Base-by-base conservation (phyloP, 2,329 filamentous ascomycete genomes). In the Pezicula radicicola region DNA sequence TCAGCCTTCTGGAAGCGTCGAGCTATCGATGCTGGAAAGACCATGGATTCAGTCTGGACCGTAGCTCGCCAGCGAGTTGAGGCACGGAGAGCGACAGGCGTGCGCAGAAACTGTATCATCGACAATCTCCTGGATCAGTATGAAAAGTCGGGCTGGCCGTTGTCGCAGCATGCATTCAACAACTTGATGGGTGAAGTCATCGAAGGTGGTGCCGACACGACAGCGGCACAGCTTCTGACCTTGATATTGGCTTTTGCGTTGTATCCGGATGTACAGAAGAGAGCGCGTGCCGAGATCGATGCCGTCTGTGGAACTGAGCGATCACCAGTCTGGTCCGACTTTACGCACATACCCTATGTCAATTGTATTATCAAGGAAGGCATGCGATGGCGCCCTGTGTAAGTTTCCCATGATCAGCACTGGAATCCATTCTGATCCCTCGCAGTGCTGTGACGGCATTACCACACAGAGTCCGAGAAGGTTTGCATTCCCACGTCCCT, bases 201-300 rank as follows among this genome's bases (percentile, higher is more conserved):
- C 16, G 63, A 66, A 30, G 67, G 63, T 5, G 66, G 65, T 3
- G 62, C 67, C 1, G 72, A 74, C 53, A 74, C 71, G 1, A 67
- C 68, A 3, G 56, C 63, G 6, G 49, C 64, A 1, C 66, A 63
- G 1, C 50, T 72, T 4, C 46, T 66, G 1, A 63, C 58, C 6
- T 72, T 71, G 53, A 61, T 72, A 8, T 66, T 70, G 41, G 73
- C 72, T 2, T 72, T 73, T 68, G 58, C 68, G 13, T 54, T 68
- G 28, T 72, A 64, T 54, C 74, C 72, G 1, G 66, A 68, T 4
- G 63, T 77, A 1, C 76, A 79, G 52, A 55, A 56, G 19, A 78
- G 77, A 52, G 75, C 73, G 0, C 72, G 72, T 52, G 62, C 61
- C 15, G 68, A 73, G 45, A 59, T 81, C 18, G 76, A 81, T 50